phyloP scores from a whole-genome alignment of 2,329 filamentous ascomycete species.

The Scleromitrula shiraiana region DNA sequence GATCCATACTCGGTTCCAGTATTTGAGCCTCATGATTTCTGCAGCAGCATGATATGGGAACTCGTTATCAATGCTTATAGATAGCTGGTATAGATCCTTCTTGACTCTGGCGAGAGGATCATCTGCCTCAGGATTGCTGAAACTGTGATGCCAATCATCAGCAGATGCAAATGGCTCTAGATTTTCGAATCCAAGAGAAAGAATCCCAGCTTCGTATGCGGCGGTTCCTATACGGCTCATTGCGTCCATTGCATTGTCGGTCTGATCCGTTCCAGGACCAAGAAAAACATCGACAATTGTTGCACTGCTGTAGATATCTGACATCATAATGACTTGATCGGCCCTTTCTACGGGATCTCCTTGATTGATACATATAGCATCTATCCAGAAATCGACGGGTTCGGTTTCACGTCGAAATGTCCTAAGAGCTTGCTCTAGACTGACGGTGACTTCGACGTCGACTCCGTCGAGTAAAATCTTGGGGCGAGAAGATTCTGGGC shows the following conservation, averaged over 20 bases:
- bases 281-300: conserved; percentile 9
- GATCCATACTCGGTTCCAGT: conserved; percentile 13
- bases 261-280: conserved; percentile 4
- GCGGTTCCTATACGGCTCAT: neutral
- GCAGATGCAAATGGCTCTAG: neutral
- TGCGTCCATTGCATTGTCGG: conserved; percentile 10
- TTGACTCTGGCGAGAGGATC: neutral
- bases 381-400: conserved; percentile 7
- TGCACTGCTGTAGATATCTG: conserved; percentile 10
- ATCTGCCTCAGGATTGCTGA: neutral
- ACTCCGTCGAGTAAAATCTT: conserved; percentile 8
- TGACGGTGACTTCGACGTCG: conserved; percentile 9
- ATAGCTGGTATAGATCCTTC: conserved; percentile 1
- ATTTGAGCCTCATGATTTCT: conserved; percentile 1
- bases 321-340: conserved; percentile 12
- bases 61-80: neutral
- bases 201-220: conserved; percentile 5
- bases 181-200: neutral
- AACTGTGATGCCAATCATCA: neutral
- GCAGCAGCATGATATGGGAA: conserved; percentile 3
- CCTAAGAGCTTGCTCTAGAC: conserved; percentile 12
- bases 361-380: conserved; percentile 16
- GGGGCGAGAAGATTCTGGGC: neutral
- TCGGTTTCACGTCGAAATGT: conserved; percentile 5
- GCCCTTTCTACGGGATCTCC: conserved; percentile 7